Base-by-base conservation (phyloP, 805 yeast genomes). In the Myxozyma neotropica region DNA sequence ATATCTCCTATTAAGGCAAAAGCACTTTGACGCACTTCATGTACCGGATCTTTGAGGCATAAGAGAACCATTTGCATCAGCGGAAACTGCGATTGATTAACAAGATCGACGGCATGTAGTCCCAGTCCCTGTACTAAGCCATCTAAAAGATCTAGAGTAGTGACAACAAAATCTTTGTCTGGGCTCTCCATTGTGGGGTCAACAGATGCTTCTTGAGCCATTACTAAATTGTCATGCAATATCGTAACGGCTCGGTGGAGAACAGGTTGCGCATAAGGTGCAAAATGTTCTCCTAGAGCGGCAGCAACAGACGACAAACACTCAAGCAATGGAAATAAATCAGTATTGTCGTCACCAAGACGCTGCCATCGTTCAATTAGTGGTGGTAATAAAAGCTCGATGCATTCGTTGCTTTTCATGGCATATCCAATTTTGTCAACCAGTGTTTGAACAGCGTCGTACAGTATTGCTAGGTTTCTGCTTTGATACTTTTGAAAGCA, bases 221-320 rank as follows among this genome's bases (percentile, higher is more conserved):
- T 77, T 53, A 86, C 84, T 8, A 93, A 80, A 69, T 90, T 86
- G 57, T 81, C 81, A 29, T 81, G 75, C 52, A 94, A 76, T 47
- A 94, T 88, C 57, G 83, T 78, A 53, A 84, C 75, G 0, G 96
- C 89, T 66, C 98, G 79, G 68, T 82, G 82, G 71, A 89, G 94
- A 10, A 92, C 93, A 6, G 92, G 88, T 10, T 87, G 80, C 0
- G 98, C 97, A 77, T 85, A 90, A 4, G 95, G 96, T 5, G 91
- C 88, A 77, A 93, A 93, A 27, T 82, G 72, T 63, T 87, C 89
- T 23, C 96, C 95, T 60, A 92, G 75, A 1, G 91, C 82, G 1
- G 96, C 91, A 12, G 97, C 96, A 35, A 94, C 88, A 19, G 91
- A 83, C 3, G 97, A 89, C 82, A 94, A 81, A 74, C 98, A 92